A percentile compares a stretch with the other conserved stretches of the same genome.
These are phyloP conservation scores for Sextonia rubra DNA, from an alignment of 164 flowering plant species.

Conservation along the genomic window DNA sequence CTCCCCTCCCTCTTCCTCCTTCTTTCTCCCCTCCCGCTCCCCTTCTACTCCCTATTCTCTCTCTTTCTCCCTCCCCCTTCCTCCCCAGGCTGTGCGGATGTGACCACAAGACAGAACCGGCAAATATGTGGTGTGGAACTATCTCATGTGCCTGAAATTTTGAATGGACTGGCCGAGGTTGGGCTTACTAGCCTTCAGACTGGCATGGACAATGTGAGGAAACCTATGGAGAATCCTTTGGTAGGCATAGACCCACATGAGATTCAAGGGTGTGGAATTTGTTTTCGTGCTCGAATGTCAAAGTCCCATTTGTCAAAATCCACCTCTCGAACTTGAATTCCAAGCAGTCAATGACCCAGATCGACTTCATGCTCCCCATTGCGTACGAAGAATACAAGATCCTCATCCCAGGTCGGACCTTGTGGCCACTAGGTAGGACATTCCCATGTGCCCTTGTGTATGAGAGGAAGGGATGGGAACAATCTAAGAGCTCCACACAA, in stretches of 20 bases:
- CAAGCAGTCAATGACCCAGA: constrained; percentile 52
- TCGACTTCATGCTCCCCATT: constrained; percentile 34
- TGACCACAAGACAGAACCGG: constrained; percentile 96
- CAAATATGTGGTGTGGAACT: constrained; percentile 87
- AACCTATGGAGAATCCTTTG: constrained; percentile 90
- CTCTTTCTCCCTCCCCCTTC: too few relatives aligned
- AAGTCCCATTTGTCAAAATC: constrained; percentile 26
- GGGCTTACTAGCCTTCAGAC: constrained; percentile 92
- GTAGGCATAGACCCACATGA: constrained; percentile 88
- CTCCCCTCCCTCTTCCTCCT: too few relatives aligned
- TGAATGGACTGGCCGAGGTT: constrained; percentile 65
- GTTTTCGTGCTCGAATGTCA: constrained; percentile 20
- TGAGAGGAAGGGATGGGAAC: constrained; percentile 41
- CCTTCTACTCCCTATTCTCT: too few relatives aligned
- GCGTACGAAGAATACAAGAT: constrained; percentile 23
- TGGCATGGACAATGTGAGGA: constrained; percentile 98
- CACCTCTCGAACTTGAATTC: constrained; percentile 57
- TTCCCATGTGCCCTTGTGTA: constrained; percentile 29
- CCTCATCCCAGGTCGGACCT: constrained; percentile 18
- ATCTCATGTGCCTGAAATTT: constrained; percentile 81
- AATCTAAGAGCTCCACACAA: constrained; percentile 41
- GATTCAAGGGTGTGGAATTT: constrained; percentile 65
- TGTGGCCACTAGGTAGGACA: constrained; percentile 38
- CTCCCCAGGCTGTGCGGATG: constrained; percentile 95
- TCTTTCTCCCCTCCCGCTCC: too few relatives aligned